A percentile compares a stretch with the other conserved stretches of the same genome.
These are phyloP conservation scores for Trichosanthes cucumerina DNA, from an alignment of 306 rosid species.

Conservation along the genomic window DNA sequence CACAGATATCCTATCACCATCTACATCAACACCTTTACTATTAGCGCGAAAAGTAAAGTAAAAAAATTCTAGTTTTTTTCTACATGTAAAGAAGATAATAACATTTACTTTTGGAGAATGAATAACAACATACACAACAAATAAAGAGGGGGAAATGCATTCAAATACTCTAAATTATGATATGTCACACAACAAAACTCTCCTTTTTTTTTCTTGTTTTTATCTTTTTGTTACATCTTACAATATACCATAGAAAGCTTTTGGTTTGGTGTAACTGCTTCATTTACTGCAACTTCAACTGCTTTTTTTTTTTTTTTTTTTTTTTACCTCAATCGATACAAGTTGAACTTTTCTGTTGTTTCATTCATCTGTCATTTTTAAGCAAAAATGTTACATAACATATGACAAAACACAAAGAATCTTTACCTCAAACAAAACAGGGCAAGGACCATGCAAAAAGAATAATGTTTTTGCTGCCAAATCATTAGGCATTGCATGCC, in stretches of 20 bases:
- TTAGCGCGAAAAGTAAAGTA: background rate
- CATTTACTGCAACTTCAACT: conserved; percentile 3
- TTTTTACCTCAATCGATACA: background rate
- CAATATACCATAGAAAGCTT: background rate
- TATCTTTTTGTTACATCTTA: background rate
- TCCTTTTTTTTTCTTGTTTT: background rate
- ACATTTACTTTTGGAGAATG: background rate
- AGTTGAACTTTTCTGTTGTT: background rate
- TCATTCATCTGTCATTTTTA: background rate
- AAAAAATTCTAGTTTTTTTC: background rate
- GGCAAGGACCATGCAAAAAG: conserved; percentile 1
- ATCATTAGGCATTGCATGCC: background rate
- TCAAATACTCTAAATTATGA: background rate
- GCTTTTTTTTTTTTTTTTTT: background rate
- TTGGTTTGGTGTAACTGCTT: background rate
- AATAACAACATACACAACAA: background rate
- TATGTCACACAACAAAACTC: background rate
- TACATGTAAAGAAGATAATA: background rate
- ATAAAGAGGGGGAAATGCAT: background rate
- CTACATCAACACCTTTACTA: background rate
- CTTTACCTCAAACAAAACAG: background rate
- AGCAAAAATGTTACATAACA: background rate
- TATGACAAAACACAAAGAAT: background rate
- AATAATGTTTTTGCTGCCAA: background rate
- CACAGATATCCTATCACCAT: background rate